Evolutionary conservation across 1,284 basidiomycete species (phyloP).

Genomic region (Ustilago loliicola): DNA sequence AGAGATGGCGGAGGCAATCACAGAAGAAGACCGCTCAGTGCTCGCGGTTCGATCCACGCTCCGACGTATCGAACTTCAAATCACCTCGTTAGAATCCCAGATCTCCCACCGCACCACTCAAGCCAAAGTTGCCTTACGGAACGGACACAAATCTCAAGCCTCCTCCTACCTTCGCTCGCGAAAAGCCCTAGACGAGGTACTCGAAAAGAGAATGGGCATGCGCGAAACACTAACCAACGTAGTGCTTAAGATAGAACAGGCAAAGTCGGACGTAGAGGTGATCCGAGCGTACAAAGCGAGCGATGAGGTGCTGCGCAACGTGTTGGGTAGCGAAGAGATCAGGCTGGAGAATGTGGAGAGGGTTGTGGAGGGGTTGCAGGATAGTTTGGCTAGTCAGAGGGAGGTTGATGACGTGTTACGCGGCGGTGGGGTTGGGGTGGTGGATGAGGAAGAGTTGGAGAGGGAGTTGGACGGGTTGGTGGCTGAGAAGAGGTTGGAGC

Average conservation of each 20-base stretch:
- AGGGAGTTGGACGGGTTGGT: slow-evolving; percentile 17
- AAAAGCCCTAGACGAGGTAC: slow-evolving; percentile 83
- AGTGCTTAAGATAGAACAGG: slow-evolving; percentile 84
- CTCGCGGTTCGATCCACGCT: slow-evolving; percentile 81
- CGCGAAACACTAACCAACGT: slow-evolving; percentile 82
- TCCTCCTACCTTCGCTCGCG: slow-evolving; percentile 81
- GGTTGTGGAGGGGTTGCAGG: slow-evolving; percentile 87
- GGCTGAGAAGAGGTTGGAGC: slow-evolving; percentile 7
- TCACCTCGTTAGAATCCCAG: slow-evolving; percentile 77
- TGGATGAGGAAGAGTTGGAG: slow-evolving; percentile 24
- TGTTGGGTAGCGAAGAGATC: slow-evolving; percentile 84
- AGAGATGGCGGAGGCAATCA: slow-evolving; percentile 71
- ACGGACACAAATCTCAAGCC: slow-evolving; percentile 81
- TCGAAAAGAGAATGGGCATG: slow-evolving; percentile 81
- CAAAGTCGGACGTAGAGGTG: slow-evolving; percentile 89
- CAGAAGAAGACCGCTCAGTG: slow-evolving; percentile 80
- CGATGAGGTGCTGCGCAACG: slow-evolving; percentile 79
- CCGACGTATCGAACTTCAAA: slow-evolving; percentile 77
- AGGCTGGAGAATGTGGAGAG: slow-evolving; percentile 82
- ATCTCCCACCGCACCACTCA: slow-evolving; percentile 78
- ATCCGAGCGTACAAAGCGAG: slow-evolving; percentile 87
- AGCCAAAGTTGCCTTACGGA: slow-evolving; percentile 77
- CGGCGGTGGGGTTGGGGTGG: slow-evolving; percentile 51
- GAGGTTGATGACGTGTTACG: slow-evolving; percentile 85
- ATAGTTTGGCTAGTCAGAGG: slow-evolving; percentile 82